A percentile compares a stretch with the other conserved stretches of the same genome.
These are phyloP conservation scores for Zopfochytrium polystomum DNA, from an alignment of 371 early-diverging fungal genomes.

Conservation along the genomic window DNA sequence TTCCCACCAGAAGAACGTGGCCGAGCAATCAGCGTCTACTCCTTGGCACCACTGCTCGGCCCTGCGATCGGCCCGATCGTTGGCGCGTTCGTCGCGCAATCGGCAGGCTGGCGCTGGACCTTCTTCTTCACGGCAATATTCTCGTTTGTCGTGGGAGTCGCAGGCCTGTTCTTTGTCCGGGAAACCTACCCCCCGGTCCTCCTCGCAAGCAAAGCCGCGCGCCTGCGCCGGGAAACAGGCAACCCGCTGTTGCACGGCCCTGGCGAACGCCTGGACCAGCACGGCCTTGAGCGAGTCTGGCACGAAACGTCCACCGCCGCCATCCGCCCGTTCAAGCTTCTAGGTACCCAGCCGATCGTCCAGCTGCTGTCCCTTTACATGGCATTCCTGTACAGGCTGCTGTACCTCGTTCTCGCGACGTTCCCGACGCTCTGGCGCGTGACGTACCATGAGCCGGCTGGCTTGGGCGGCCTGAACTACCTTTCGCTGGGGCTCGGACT, in stretches of 20 bases:
- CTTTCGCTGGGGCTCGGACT: slow-evolving; percentile 9
- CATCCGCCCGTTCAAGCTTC: slow-evolving; percentile 6
- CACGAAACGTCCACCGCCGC: background rate
- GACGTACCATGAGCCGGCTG: slow-evolving; percentile 5
- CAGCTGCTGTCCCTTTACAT: slow-evolving; percentile 6
- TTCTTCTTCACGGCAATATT: background rate
- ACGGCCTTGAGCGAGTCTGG: background rate
- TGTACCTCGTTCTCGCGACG: slow-evolving; percentile 15
- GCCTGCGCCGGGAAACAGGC: too few relatives aligned
- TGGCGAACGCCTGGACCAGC: background rate
- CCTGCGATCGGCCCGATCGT: slow-evolving; percentile 1
- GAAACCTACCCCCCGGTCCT: slow-evolving; percentile 13
- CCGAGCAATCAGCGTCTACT: background rate
- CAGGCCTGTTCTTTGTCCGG: slow-evolving; percentile 2
- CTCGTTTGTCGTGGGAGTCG: background rate
- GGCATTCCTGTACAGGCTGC: slow-evolving; percentile 7
- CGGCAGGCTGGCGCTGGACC: slow-evolving; percentile 1
- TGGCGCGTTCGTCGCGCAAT: background rate
- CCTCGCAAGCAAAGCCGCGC: background rate
- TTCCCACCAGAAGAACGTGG: slow-evolving; percentile 8
- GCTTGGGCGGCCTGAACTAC: slow-evolving; percentile 5
- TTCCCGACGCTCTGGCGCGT: slow-evolving; percentile 14
- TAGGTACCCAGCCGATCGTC: slow-evolving; percentile 15
- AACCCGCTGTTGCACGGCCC: too few relatives aligned
- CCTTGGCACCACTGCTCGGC: background rate